Base-by-base conservation (phyloP, 306 rosid species). In the Casuarina equisetifolia region DNA sequence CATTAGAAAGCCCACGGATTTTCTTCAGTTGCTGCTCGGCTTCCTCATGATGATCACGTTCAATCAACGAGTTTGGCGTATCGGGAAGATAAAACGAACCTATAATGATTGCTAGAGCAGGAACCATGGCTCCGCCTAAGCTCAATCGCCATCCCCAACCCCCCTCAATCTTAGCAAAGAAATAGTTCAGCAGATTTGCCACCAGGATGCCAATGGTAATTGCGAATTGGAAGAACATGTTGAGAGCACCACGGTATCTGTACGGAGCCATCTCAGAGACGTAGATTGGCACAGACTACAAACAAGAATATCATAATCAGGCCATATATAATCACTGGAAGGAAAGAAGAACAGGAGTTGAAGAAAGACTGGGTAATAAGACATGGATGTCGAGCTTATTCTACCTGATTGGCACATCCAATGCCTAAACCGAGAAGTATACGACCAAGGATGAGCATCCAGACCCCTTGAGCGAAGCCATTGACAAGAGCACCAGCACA, bases 91-190 rank as follows among this genome's bases (percentile, higher is more conserved):
- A 84, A 0, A 91, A 0, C 1, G 93, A 74, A 2, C 97, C 97
- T 0, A 90, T 0, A 4, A 87, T 76, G 76, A 93, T 87, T 17
- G 90, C 72, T 5, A 93, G 0, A 25, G 97, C 96, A 3, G 97
- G 98, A 15, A 90, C 89, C 4, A 87, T 83, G 7, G 96, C 97
- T 10, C 91, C 88, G 0, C 96, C 98, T 32, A 93, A 89, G 78
- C 96, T 91, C 69, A 91, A 76, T 10, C 97, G 80, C 98, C 97
- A 93, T 4, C 96, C 93, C 57, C 92, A 84, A 10, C 95, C 93
- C 17, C 90, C 82, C n/a, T 82, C 2, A 4, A 88, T 76, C 67
- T 83, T 42, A 11, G 89, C 78, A 40, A 91, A 87, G 57, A 76
- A 79, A 68, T 93, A 93, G 86, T 93, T 93, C 9, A 83, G 76